Evolutionary conservation across 768 basidiomycete species (phyloP), one percentile per base, ranked within the genome.

Genomic region (Clitopilus passeckerianus): DNA sequence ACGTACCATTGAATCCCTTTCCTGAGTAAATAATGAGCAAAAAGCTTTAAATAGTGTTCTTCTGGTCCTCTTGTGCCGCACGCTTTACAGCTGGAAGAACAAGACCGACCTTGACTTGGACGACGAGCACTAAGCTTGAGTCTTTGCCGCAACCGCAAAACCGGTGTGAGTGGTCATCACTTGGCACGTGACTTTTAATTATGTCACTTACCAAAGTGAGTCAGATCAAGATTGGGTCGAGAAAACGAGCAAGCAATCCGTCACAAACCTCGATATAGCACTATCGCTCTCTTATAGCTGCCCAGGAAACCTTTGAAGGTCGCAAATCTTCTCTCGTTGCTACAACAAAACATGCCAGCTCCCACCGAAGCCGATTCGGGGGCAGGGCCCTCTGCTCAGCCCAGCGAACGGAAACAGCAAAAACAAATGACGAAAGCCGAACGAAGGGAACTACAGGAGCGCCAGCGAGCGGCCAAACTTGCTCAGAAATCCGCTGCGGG

Each of bases 401-500:
- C 78, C 61, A 77, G 10, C 18, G 46, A 50, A 50, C 46, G 46
- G 15, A 50, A 50, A 23, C 22, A 84, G 12, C 87, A 90, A 68
- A 89, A 90, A 66, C 80, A 82, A 43, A 87, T 90, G 84, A 84
- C 90, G 27, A 94, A 91, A 72, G 87, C 89, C 5, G 89, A 91
- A 68, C 81, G 91, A 27, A 77, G 89, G 64, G 91, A 90, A 66
- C 78, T 89, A 15, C 91, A 93, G 70, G 90, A 91, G 69, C 80
- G 77, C 63, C 90, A 93, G 67, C 80, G 90, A 56, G 91, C 90
- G 9, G 88, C 88, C n/a, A 93, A 93, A 72, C 67, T 74, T 14
- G 74, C 77, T 61, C 77, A 69, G 67, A 86, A 78, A 65, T 43
- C 74, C 58, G 53, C 63, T 46, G 56, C 56, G 8, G 35, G 65